Conservation (phyloP, 306 rosid genomes). For the Fragaria ananassa region DNA sequence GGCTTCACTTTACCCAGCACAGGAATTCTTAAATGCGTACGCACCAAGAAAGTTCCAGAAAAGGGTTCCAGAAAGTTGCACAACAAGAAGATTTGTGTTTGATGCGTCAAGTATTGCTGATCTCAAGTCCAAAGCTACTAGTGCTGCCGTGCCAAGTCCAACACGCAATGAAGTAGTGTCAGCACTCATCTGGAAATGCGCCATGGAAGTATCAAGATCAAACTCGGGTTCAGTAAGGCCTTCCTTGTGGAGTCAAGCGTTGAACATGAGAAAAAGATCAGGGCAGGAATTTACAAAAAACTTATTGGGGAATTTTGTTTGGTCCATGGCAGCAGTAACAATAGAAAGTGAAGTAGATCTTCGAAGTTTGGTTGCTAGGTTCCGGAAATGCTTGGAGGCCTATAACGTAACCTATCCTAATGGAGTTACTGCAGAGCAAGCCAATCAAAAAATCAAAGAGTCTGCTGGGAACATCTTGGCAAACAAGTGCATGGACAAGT, state of each 20-base stretch:
- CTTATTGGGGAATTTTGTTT: background rate
- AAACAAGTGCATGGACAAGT: background rate
- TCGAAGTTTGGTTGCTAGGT: background rate
- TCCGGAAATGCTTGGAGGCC: conserved; percentile 2
- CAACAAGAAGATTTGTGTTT: conserved; percentile 8
- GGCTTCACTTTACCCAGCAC: conserved; percentile 4
- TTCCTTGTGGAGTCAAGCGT: background rate
- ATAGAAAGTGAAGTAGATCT: background rate
- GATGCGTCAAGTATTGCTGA: background rate
- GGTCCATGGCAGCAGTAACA: background rate
- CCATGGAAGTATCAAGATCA: conserved; percentile 9
- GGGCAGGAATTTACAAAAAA: background rate
- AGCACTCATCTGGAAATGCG: conserved; percentile 7
- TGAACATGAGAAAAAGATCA: background rate
- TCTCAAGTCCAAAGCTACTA: conserved; percentile 6
- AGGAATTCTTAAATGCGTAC: background rate
- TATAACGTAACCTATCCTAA: background rate
- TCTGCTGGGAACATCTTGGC: background rate
- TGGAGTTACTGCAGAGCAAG: background rate
- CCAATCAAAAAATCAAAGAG: background rate
- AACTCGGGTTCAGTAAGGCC: background rate
- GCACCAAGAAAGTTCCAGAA: background rate
- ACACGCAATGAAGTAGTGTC: conserved; percentile 12
- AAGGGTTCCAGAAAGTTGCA: background rate
- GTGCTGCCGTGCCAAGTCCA: background rate